Conservation (phyloP, 1,284 basidiomycete species). For the Microbotryum intermedium region DNA sequence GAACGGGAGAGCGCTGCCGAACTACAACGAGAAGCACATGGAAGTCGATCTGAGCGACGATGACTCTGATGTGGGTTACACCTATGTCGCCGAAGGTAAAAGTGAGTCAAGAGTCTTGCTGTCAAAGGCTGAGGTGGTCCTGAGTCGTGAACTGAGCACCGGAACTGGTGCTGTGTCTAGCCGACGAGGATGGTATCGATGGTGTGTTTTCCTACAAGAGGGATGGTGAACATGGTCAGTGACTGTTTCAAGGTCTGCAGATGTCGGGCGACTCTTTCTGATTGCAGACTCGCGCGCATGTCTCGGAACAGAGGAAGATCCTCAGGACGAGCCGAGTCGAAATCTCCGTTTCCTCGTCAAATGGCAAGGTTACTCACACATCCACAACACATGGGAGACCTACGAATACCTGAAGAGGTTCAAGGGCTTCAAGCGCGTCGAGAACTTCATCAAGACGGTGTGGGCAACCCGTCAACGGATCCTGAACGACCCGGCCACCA, state of each 20-base stretch:
- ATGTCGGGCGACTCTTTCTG: not conserved
- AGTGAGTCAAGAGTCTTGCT: slow-evolving; percentile 4
- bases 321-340: slow-evolving; percentile 38
- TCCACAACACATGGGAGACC: slow-evolving; percentile 86
- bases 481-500: slow-evolving; percentile 58
- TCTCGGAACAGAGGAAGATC: slow-evolving; percentile 32
- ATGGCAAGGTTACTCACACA: slow-evolving; percentile 43
- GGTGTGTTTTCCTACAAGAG: slow-evolving; percentile 42
- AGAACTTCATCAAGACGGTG: slow-evolving; percentile 87
- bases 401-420: slow-evolving; percentile 84
- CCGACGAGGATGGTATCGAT: slow-evolving; percentile 40
- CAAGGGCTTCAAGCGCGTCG: slow-evolving; percentile 90
- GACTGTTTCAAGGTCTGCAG: too few relatives aligned
- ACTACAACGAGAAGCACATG: slow-evolving; percentile 31
- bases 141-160: not conserved
- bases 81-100: not conserved
- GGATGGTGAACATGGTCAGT: slow-evolving; percentile 34
- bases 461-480: slow-evolving; percentile 62
- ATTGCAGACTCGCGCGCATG: not conserved
- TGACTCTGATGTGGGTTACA: slow-evolving; percentile 14
- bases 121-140: too few relatives aligned
- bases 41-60: slow-evolving; percentile 14
- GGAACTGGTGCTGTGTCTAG: not conserved
- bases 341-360: slow-evolving; percentile 44
- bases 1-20: slow-evolving; percentile 30